phyloP scores from a whole-genome alignment of 2,329 filamentous ascomycete species.

The Celoporthe dispersa region DNA sequence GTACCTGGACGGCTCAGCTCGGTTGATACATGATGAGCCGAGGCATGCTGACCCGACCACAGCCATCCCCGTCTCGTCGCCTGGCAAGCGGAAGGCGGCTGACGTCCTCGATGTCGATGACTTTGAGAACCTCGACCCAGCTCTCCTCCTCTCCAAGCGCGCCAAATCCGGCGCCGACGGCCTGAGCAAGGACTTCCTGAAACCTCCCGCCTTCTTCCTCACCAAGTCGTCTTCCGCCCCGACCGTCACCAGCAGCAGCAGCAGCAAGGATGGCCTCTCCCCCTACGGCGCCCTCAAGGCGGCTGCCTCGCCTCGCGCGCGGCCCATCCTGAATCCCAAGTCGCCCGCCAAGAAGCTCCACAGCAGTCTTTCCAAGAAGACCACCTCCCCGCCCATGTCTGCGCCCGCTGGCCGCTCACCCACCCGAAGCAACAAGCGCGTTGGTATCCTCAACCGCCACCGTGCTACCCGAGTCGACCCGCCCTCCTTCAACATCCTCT shows the following conservation, averaged over 20 bases:
- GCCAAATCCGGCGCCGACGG: constrained; percentile 53
- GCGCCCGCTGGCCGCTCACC: constrained; percentile 84
- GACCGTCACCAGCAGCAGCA: constrained; percentile 33
- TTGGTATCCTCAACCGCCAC: constrained; percentile 71
- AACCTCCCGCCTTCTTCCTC: constrained; percentile 53
- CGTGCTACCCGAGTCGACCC: constrained; percentile 74
- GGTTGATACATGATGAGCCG: neutral
- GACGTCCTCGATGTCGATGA: constrained; percentile 56
- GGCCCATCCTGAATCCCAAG: constrained; percentile 55
- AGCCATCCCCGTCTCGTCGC: constrained; percentile 48
- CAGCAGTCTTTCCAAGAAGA: constrained; percentile 50
- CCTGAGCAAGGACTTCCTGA: constrained; percentile 51
- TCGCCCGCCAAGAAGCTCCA: constrained; percentile 55
- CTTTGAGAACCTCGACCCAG: constrained; percentile 66
- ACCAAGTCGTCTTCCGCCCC: constrained; percentile 46
- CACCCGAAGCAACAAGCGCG: constrained; percentile 67
- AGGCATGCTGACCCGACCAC: constrained; percentile 36
- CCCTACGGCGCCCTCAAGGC: constrained; percentile 36
- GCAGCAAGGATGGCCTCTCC: constrained; percentile 38
- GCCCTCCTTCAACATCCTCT: constrained; percentile 72
- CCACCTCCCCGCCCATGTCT: constrained; percentile 55
- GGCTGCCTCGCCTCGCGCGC: constrained; percentile 42
- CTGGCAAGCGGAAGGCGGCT: constrained; percentile 62
- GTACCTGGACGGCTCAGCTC: constrained; percentile 1
- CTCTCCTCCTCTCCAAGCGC: constrained; percentile 58